Evolutionary conservation across 306 rosid genomes (phyloP).

Genomic region (Castanopsis chinensis): DNA sequence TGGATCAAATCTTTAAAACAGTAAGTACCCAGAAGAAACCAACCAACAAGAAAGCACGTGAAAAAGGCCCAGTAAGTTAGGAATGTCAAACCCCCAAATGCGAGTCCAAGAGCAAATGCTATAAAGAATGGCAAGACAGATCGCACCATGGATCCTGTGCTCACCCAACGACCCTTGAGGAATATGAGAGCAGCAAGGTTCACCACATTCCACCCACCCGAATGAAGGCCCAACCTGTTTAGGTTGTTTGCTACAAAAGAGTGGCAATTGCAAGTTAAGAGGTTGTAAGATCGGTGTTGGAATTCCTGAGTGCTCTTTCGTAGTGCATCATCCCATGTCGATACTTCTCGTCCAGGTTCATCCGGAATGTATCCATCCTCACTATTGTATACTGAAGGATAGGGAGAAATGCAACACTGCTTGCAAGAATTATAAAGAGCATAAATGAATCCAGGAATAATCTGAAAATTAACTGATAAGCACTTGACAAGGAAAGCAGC

Average conservation of each 20-base stretch:
- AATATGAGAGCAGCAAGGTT: constrained; percentile 82
- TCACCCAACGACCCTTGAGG: constrained; percentile 85
- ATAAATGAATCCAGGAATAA: constrained; percentile 23
- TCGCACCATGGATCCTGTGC: constrained; percentile 51
- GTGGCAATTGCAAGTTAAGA: constrained; percentile 90
- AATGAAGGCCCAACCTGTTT: constrained; percentile 66
- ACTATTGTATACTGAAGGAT: constrained; percentile 28
- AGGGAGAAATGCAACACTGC: constrained; percentile 53
- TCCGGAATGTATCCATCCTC: constrained; percentile 45
- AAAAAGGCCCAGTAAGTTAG: constrained; percentile 58
- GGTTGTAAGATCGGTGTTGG: constrained; percentile 80
- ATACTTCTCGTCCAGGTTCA: constrained; percentile 43
- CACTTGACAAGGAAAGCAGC: constrained; percentile 13
- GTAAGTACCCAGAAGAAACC: constrained; percentile 88
- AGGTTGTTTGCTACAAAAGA: constrained; percentile 90
- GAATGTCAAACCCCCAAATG: constrained; percentile 67
- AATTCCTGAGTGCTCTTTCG: constrained; percentile 79
- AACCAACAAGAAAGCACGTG: constrained; percentile 62
- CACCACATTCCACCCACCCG: constrained; percentile 93
- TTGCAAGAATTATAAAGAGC: constrained; percentile 25
- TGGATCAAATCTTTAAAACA: constrained; percentile 74
- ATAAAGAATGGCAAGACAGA: constrained; percentile 67
- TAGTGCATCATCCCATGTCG: constrained; percentile 83
- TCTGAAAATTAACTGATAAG: constrained; percentile 6
- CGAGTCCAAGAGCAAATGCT: constrained; percentile 58